A percentile compares a stretch with the other conserved stretches of the same genome.
These are phyloP conservation scores for Cercospora citrullina DNA, from an alignment of 2,329 filamentous ascomycete genomes.

Conservation along the genomic window DNA sequence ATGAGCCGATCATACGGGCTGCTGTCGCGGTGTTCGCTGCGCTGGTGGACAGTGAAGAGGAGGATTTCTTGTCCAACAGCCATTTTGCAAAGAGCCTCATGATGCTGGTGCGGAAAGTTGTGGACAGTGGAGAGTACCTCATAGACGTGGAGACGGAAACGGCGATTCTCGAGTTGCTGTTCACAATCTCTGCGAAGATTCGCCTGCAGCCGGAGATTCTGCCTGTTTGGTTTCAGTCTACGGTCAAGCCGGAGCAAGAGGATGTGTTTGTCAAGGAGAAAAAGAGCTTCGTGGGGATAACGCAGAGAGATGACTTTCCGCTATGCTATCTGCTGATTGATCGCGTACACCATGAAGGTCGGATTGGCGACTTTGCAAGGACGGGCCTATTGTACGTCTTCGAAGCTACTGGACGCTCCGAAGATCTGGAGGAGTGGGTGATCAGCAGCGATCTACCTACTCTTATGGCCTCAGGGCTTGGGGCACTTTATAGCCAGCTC, in stretches of 20 bases:
- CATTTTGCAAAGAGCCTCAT: constrained; percentile 85
- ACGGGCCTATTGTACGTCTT: constrained; percentile 95
- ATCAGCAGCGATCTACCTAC: constrained; percentile 96
- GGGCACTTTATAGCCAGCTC: constrained; percentile 70
- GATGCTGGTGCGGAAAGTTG: constrained; percentile 77
- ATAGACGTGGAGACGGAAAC: constrained; percentile 79
- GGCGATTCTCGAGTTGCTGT: constrained; percentile 86
- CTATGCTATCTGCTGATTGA: constrained; percentile 94
- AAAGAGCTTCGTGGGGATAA: constrained; percentile 77
- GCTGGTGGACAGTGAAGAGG: constrained; percentile 93
- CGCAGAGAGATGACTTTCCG: constrained; percentile 87
- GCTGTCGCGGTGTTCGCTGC: constrained; percentile 85
- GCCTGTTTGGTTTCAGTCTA: constrained; percentile 81
- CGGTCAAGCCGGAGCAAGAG: constrained; percentile 36
- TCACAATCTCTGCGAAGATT: constrained; percentile 96
- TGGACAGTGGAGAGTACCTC: constrained; percentile 70
- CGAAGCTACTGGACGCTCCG: constrained; percentile 82
- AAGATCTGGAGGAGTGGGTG: constrained; percentile 87
- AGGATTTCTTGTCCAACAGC: constrained; percentile 85
- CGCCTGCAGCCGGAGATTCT: constrained; percentile 83
- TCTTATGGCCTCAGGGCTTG: constrained; percentile 92
- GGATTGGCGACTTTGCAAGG: constrained; percentile 91
- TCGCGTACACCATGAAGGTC: constrained; percentile 93
- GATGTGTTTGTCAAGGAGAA: constrained; percentile 51
- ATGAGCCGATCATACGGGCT: constrained; percentile 82